Evolutionary conservation across 306 rosid species (phyloP), one percentile per base, ranked within the genome.

Genomic region (Hippophae gyantsensis): DNA sequence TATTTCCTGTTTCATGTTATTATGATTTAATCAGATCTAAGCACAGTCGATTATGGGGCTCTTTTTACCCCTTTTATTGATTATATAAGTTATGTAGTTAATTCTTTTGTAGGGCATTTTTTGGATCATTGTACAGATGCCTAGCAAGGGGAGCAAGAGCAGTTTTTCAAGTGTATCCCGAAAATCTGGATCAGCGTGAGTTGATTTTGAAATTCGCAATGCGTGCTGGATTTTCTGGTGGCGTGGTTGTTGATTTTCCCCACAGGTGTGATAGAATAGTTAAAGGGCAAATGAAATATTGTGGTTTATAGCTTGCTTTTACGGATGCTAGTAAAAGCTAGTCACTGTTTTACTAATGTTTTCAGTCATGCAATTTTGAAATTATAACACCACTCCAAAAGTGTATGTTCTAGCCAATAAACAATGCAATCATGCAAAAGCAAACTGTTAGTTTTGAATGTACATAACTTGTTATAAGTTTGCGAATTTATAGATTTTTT

Each of bases 161-260:
- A 59, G 96, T 79, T 48, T 80, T 92, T 66, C 99, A 92, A 77
- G 38, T 83, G 52, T 92, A 92, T 69, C 95, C 95, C 45, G 89
- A 88, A 80, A 85, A 84, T 63, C 7, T 79, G 41, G 56, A 71
- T 48, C 93, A 83, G 66, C 96, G 95, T 18, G 95, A 76, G 59
- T 78, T 92, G 80, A 92, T 85, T 68, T 65, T 92, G 73, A 76
- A 65, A 61, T 82, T 75, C 60, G 99, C 96, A 52, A 88, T 92
- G 96, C 79, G 72, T 23, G 93, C 95, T 69, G 99, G 99, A 72
- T 92, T 92, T 80, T 72, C 87, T 23, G 99, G 99, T 64, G 95
- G 96, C 38, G 69, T 88, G 23, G 95, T 92, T 10, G 93, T 92
- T 46, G 99, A 92, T 77, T 92, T 11, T 69, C 99, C 99, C 42